These are phyloP conservation scores for Syzygium grande DNA, from an alignment of 345 rosid genomes.

Conservation along the genomic window DNA sequence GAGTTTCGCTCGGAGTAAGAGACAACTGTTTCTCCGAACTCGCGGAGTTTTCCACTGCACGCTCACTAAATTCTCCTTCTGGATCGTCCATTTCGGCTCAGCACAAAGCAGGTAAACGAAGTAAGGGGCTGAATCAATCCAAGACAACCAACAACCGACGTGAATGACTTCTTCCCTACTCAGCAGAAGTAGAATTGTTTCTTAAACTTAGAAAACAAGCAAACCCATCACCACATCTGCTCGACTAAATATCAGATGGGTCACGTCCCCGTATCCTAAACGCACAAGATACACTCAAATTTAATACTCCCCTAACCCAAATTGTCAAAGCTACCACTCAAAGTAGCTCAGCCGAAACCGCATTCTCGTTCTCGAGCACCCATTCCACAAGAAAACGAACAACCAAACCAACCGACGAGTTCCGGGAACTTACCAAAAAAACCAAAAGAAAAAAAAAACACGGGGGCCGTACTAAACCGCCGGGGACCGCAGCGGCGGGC, in stretches of 20 bases:
- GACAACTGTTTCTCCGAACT: constrained; percentile 27
- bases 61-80: constrained; percentile 25
- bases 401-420: not conserved
- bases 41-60: constrained; percentile 13
- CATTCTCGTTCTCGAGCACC: not conserved
- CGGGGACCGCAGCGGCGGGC: not conserved
- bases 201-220: not conserved
- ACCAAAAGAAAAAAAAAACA: accelerated
- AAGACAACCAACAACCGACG: constrained; percentile 2
- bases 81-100: constrained; percentile 50
- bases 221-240: not conserved
- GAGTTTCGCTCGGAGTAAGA: constrained; percentile 25
- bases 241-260: not conserved
- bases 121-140: constrained; percentile 14
- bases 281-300: not conserved
- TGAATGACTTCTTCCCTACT: not conserved
- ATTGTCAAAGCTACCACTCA: not conserved
- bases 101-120: constrained; percentile 9
- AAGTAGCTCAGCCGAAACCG: not conserved
- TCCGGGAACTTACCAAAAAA: not conserved
- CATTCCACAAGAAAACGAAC: not conserved
- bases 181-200: not conserved
- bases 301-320: not conserved
- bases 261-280: not conserved
- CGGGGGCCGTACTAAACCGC: not conserved